Percentiles rank a stretch among this genome's conserved stretches.
Evolutionary conservation across 139 green algal genomes (phyloP).

Genomic region (Closterium sp.): DNA sequence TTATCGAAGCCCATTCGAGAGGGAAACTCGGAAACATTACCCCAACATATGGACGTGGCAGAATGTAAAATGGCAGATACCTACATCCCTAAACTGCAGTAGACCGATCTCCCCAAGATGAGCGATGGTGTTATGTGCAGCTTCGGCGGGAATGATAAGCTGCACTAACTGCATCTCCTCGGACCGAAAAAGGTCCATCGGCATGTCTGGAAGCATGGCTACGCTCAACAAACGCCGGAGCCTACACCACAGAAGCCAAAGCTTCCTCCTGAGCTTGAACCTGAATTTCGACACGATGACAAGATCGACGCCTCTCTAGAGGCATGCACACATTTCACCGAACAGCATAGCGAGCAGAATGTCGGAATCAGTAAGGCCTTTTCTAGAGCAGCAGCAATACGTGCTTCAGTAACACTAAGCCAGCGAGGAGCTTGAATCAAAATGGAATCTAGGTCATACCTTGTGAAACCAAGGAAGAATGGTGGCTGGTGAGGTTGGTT

Average conservation of each 20-base stretch:
- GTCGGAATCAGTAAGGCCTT: neutral
- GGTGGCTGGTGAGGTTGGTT: neutral
- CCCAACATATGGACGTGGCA: too few species aligned
- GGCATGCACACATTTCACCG: neutral
- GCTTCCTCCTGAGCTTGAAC: neutral
- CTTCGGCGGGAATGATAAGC: constrained; percentile 95
- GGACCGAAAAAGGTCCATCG: constrained; percentile 70
- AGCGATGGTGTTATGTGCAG: constrained; percentile 85
- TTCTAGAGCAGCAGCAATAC: neutral
- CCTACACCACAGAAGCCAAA: constrained; percentile 2
- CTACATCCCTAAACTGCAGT: constrained; percentile 59
- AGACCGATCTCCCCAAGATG: constrained; percentile 79
- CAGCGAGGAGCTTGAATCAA: neutral
- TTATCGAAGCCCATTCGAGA: neutral
- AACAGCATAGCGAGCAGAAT: neutral
- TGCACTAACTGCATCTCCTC: constrained; percentile 98
- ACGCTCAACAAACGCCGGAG: neutral
- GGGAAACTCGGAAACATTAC: neutral
- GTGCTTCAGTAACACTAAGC: neutral
- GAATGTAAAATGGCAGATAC: too few species aligned
- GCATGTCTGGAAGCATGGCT: constrained; percentile 5
- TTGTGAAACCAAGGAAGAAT: neutral
- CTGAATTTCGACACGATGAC: neutral
- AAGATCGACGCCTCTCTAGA: neutral
- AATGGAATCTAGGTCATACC: neutral